Conservation (phyloP, 1,139 yeast genomes). For the Pichia sp. region DNA sequence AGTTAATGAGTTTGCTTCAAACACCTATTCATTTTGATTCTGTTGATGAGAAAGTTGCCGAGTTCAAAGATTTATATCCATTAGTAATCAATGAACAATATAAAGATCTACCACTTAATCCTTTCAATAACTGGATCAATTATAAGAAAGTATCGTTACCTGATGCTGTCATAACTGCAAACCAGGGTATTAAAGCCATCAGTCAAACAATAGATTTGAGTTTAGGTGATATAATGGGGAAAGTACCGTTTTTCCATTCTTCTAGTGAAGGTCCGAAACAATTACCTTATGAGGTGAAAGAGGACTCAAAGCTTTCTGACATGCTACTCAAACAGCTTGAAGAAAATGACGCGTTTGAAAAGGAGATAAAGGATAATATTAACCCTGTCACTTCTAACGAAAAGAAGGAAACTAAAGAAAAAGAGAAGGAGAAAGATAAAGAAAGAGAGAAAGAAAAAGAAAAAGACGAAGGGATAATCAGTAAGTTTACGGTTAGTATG, state of each 20-base stretch:
- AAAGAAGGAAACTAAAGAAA: neutral
- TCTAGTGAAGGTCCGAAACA: neutral
- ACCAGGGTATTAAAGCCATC: constrained; percentile 28
- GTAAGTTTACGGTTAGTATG: constrained; percentile 25
- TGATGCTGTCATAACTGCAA: constrained; percentile 27
- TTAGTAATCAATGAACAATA: neutral
- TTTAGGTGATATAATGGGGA: constrained; percentile 27
- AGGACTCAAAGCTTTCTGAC: constrained; percentile 12
- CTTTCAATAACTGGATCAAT: constrained; percentile 9
- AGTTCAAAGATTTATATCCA: constrained; percentile 14
- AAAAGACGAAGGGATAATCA: constrained; percentile 23
- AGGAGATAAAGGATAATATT: neutral
- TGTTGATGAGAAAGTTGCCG: constrained; percentile 21
- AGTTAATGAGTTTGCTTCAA: constrained; percentile 14
- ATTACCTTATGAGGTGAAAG: neutral
- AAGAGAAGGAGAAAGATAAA: constrained; percentile 19
- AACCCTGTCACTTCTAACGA: neutral
- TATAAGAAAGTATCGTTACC: constrained; percentile 19
- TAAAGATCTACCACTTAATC: neutral
- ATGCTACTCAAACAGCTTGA: constrained; percentile 21
- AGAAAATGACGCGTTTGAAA: constrained; percentile 22
- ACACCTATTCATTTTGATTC: constrained; percentile 22
- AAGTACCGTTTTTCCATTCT: constrained; percentile 25
- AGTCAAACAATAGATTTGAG: constrained; percentile 30
- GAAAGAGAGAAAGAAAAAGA: constrained; percentile 1